These are phyloP conservation scores for Magnolia kwangsiensis DNA, from an alignment of 164 flowering plant species.

Conservation along the genomic window DNA sequence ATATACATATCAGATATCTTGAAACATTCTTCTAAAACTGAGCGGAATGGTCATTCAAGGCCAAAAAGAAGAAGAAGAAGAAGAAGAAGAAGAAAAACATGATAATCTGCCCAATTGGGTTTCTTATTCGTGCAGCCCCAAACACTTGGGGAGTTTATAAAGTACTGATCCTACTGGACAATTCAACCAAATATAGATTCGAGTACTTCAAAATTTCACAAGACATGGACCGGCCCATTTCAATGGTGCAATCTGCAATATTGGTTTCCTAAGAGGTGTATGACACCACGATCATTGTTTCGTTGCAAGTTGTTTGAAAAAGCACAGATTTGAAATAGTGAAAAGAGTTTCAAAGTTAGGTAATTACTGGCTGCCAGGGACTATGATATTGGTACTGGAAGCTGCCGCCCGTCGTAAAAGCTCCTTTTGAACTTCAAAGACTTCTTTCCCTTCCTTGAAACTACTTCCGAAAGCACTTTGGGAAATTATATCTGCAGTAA, in stretches of 20 bases:
- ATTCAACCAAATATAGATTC: no score
- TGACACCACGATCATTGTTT: no score
- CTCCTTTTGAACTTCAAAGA: slow-evolving; percentile 26
- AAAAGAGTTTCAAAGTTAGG: neutral
- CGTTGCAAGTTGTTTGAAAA: no score
- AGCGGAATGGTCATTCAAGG: neutral
- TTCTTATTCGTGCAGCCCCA: no score
- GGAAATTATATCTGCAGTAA: slow-evolving; percentile 32
- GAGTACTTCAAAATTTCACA: no score
- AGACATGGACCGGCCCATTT: no score
- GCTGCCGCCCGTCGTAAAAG: slow-evolving; percentile 17
- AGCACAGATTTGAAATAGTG: no score
- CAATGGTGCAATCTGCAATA: no score
- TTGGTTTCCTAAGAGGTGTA: no score
- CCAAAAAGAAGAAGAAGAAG: neutral
- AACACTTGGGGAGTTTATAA: neutral
- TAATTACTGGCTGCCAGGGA: slow-evolving; percentile 28
- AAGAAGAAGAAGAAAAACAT: neutral
- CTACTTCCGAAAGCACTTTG: slow-evolving; percentile 35
- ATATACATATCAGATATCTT: neutral
- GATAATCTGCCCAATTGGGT: neutral
- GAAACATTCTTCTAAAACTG: neutral
- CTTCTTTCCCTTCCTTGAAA: slow-evolving; percentile 27
- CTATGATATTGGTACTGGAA: slow-evolving; percentile 11
- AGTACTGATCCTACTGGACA: no score